Evolutionary conservation across 192 early-diverging fungal genomes (phyloP), one percentile per base, ranked within the genome.

Genomic region (Spizellomyces punctatus): DNA sequence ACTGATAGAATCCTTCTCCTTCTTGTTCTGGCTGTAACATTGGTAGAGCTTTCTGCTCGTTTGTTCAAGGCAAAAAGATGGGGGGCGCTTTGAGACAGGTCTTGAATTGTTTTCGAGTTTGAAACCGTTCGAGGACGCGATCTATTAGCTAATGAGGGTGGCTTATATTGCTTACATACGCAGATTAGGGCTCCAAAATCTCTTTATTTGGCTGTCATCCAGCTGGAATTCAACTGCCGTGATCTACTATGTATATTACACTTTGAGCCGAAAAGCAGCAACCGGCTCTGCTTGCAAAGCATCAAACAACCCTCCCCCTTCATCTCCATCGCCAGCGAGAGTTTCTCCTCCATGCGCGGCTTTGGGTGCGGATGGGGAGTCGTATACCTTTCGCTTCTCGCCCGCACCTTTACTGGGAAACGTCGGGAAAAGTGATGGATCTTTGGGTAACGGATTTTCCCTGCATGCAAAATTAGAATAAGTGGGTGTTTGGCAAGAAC

Each of bases 361-460:
- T n/a, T 47, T 17, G 9, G 76, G 76, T 10, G 76, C 76, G 5
- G 65, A 61, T 9, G 76, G 76, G 6, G 62, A 66, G 8, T 21
- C 58, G 47, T 77, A 77, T 10, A 58, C 48, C 49, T 73, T 78
- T 8, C 66, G 70, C 65, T 70, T 73, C 56, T 78, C 76, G 8
- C 72, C 72, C 14, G 76, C 76, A 27, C 54, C 45, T 54, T 82
- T 82, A 64, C 67, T 69, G 0, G 96, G 96, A 86, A 93, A 98
- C 0, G 94, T 96, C 8, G 96, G 95, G 74, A 99, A 98, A 81
- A 97, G 81, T 47, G 89, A 87, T 5, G 95, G 94, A 72, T 97
- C 91, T 77, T 98, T 96, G 19, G 96, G 95, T 27, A 84, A 79
- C 17, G 96, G 95, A 47, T 79, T 79, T 66, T 96, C 94, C 1